Conservation (phyloP, 1,284 basidiomycete genomes). For the Cryptococcus maquisensis region DNA sequence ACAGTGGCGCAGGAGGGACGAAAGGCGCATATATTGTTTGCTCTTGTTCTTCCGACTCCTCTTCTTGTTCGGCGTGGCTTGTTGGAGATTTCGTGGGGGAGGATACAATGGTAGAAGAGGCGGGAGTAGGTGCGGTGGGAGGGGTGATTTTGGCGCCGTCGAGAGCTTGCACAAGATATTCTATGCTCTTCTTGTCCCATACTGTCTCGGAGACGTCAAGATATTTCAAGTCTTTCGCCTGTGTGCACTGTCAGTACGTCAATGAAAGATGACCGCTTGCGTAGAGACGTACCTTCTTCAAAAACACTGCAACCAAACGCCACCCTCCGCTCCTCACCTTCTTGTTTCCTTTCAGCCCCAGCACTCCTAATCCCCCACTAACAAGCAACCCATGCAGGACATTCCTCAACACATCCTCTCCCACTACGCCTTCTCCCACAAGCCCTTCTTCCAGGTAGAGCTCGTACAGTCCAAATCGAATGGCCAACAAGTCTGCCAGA, state of each 20-base stretch:
- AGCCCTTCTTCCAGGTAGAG: conserved; percentile 70
- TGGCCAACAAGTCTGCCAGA: conserved; percentile 78
- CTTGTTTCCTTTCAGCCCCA: conserved; percentile 82
- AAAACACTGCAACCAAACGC: conserved; percentile 73
- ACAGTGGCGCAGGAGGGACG: conserved; percentile 37
- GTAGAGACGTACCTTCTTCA: conserved; percentile 58
- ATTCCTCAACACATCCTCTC: conserved; percentile 76
- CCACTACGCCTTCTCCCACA: conserved; percentile 70
- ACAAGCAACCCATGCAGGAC: conserved; percentile 87
- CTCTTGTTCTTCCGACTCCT: conserved; percentile 11
- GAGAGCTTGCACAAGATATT: conserved; percentile 74
- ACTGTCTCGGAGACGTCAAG: conserved; percentile 84
- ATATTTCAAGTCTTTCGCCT: conserved; percentile 73
- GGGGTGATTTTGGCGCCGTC: conserved; percentile 16
- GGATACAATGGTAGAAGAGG: not conserved
- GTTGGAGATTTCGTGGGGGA: not conserved
- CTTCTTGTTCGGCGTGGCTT: not conserved
- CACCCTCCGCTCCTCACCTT: conserved; percentile 74
- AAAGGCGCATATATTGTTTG: conserved; percentile 36
- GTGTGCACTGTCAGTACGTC: not conserved
- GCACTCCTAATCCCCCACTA: conserved; percentile 68
- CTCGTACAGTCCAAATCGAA: conserved; percentile 83
- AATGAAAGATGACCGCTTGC: not conserved
- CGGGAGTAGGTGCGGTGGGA: not conserved
- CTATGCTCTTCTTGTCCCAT: conserved; percentile 77